A percentile compares a stretch with the other conserved stretches of the same genome.
Evolutionary conservation across 371 early-diverging fungal species (phyloP).

Genomic region (Mucor sp.): DNA sequence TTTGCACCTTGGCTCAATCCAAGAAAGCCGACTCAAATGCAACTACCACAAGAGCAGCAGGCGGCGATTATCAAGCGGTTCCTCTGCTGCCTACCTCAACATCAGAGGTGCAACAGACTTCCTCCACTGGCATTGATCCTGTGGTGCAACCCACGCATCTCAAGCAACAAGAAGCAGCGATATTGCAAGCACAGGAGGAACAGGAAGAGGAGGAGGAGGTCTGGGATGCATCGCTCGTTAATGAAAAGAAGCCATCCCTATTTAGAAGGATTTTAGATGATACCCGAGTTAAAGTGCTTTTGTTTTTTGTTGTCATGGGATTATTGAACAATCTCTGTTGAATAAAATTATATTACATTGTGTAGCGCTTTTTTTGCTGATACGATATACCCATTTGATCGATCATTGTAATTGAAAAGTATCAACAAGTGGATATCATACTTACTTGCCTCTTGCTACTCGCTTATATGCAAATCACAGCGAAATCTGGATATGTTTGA

Average conservation of each 20-base stretch:
- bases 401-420: too few species aligned
- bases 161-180: neutral
- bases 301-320: constrained; percentile 12
- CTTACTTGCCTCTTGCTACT: too few species aligned
- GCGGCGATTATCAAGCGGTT: constrained; percentile 17
- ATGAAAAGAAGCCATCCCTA: constrained; percentile 1
- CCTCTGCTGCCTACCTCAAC: constrained; percentile 22
- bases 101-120: neutral
- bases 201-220: constrained; percentile 13
- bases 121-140: neutral
- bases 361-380: too few species aligned
- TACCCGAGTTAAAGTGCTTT: constrained; percentile 17
- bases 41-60: neutral
- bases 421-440: too few species aligned
- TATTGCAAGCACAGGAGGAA: neutral
- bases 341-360: neutral
- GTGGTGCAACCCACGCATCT: neutral
- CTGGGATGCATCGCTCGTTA: constrained; percentile 9
- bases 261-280: constrained; percentile 15
- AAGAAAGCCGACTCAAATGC: neutral
- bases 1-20: constrained; percentile 19
- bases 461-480: too few species aligned
- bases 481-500: too few species aligned
- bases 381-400: too few species aligned
- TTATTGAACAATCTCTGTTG: constrained; percentile 20